Base-by-base conservation (phyloP, 228 moss, liverwort and hornwort species). In the Sphagnum fallax region DNA sequence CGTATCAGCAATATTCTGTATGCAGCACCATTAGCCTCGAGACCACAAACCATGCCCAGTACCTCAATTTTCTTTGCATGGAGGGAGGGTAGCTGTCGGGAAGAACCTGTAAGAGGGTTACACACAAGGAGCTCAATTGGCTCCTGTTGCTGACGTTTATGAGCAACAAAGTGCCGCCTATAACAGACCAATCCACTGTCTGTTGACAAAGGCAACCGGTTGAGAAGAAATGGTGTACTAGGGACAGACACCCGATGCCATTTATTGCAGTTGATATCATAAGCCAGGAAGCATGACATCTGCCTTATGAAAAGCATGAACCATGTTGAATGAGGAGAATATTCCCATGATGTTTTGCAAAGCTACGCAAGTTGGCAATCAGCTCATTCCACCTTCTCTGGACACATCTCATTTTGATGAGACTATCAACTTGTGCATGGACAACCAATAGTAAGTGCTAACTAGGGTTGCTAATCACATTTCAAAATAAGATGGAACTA, bases 31-130 rank as follows among this genome's bases (percentile, higher is more conserved):
- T 50, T 60, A 18, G 50, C 52, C 32, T 32, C 32, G 32, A 32
- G 32, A 12, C 75, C 72, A 50, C 60, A 75, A 0, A 66, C 72
- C 70, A 82, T 78, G 47, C 78, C 75, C 52, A 82, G 81, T 52
- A 72, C 78, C 14, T 77, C 78, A 6, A 77, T 82, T 63, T 71
- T 81, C 32, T 1, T 32, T 71, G 74, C 81, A 4, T 76, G 76
- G 68, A 76, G 81, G 61, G 55, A 71, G 16, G 77, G 74, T 49
- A 81, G 76, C 4, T 72, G 81, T n/a, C 68, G 51, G 69, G 72
- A 81, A 15, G 72, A 69, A 69, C 74, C 60, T 60, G 78, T 75
- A 52, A 78, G 57, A 47, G 81, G 78, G 15, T 78, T 72, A 32
- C 78, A 75, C 10, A 74, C 57, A 58, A 73, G 77, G 5, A 81